Conservation (phyloP, 78 protist species). For the Corallochytrium limacisporum region DNA sequence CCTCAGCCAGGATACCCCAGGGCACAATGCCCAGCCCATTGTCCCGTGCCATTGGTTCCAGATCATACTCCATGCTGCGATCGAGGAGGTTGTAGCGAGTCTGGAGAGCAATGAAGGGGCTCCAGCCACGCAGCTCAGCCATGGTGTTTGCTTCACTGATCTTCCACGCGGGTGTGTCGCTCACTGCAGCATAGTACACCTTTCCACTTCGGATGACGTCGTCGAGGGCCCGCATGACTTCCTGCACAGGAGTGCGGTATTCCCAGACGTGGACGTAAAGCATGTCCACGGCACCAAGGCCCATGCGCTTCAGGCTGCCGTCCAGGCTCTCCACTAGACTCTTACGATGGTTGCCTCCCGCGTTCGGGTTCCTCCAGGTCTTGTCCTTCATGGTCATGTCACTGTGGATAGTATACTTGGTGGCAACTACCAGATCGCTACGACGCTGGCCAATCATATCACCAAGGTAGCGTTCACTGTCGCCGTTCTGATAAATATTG, state of each 20-base stretch:
- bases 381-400: not conserved
- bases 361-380: not conserved
- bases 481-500: not conserved
- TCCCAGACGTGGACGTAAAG: not conserved
- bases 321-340: not conserved
- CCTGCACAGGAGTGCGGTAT: not conserved
- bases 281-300: not conserved
- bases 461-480: not conserved
- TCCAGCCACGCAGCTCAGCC: slow-evolving; percentile 6
- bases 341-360: not conserved
- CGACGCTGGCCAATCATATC: not conserved
- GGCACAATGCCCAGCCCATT: not conserved
- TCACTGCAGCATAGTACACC: not conserved
- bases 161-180: not conserved
- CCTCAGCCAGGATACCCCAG: slow-evolving; percentile 2
- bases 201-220: not conserved
- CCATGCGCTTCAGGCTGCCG: not conserved
- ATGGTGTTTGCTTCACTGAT: not conserved
- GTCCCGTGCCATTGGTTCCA: not conserved
- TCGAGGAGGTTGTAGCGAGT: not conserved
- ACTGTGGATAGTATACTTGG: not conserved
- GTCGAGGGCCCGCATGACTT: not conserved
- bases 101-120: not conserved
- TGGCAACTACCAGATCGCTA: not conserved
- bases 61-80: not conserved